Evolutionary conservation across 1,139 yeast genomes (phyloP).

Genomic region (Suhomyces wounanorum): DNA sequence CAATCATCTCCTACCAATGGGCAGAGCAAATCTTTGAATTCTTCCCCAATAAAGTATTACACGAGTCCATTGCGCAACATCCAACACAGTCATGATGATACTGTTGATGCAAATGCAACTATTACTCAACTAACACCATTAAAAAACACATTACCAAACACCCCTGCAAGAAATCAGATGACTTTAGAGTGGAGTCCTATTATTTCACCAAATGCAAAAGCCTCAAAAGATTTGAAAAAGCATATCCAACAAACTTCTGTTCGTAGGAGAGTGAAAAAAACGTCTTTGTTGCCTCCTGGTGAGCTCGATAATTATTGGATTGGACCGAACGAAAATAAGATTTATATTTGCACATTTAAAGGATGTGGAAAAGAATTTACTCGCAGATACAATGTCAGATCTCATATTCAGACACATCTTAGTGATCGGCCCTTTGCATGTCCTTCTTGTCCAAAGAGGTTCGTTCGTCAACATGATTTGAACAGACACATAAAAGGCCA

Average conservation of each 20-base stretch:
- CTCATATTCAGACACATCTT: conserved; percentile 95
- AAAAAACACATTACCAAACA: conserved; percentile 34
- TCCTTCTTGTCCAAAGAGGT: conserved; percentile 62
- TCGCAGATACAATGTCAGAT: conserved; percentile 89
- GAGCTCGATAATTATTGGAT: conserved; percentile 80
- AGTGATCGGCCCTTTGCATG: conserved; percentile 87
- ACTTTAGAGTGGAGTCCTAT: conserved; percentile 59
- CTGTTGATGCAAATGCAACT: conserved; percentile 44
- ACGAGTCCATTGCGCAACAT: conserved; percentile 31
- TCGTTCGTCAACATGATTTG: conserved; percentile 90
- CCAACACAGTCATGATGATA: conserved; percentile 31
- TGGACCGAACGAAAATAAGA: conserved; percentile 73
- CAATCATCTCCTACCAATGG: conserved; percentile 35
- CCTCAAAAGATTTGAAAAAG: conserved; percentile 36
- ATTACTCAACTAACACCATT: conserved; percentile 46
- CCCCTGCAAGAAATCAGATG: conserved; percentile 40
- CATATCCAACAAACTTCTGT: conserved; percentile 44
- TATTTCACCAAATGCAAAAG: conserved; percentile 46
- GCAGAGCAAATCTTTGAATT: conserved; percentile 18
- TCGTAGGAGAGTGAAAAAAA: conserved; percentile 51
- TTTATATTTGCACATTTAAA: conserved; percentile 72
- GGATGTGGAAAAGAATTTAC: conserved; percentile 84
- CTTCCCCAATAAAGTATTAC: conserved; percentile 38
- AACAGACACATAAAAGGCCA: conserved; percentile 91
- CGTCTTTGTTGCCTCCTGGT: conserved; percentile 86